A percentile compares a stretch with the other conserved stretches of the same genome.
phyloP scores from a whole-genome alignment of 768 basidiomycete genomes.

The Gymnopilus junonius region DNA sequence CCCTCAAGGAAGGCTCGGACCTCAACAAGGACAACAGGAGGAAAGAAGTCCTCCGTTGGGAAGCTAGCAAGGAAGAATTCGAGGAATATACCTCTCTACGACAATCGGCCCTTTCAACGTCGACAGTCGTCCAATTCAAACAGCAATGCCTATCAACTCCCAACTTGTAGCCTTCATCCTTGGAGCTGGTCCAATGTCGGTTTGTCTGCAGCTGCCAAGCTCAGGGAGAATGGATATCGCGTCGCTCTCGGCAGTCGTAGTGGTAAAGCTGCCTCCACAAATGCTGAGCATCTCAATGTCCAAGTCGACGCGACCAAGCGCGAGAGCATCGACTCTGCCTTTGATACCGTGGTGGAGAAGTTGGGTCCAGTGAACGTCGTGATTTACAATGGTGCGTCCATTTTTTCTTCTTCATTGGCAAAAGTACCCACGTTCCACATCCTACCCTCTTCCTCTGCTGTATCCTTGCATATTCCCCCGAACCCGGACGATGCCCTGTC shows the following conservation, averaged over 20 bases:
- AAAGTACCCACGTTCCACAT: too few species aligned
- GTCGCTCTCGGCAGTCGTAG: conserved; percentile 35
- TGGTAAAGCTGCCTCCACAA: conserved; percentile 13
- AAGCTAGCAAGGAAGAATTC: too few species aligned
- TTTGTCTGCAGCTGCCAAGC: too few species aligned
- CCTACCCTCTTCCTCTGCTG: conserved; percentile 18
- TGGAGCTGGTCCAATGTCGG: conserved; percentile 33
- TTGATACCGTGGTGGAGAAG: too few species aligned
- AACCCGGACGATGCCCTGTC: conserved; percentile 25
- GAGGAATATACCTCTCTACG: conserved; percentile 31
- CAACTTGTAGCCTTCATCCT: conserved; percentile 33
- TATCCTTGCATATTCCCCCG: conserved; percentile 14
- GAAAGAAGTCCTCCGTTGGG: too few species aligned
- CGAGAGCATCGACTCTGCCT: conserved; percentile 37
- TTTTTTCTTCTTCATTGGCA: conserved; percentile 4
- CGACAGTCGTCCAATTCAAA: too few species aligned
- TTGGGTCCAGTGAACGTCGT: conserved; percentile 50
- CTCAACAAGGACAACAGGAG: too few species aligned
- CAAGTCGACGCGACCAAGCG: conserved; percentile 39
- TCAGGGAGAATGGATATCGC: conserved; percentile 31
- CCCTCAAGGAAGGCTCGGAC: too few species aligned
- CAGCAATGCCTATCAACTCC: not conserved
- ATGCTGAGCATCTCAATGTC: conserved; percentile 33
- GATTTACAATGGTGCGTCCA: conserved; percentile 44
- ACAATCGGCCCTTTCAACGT: too few species aligned